Base-by-base conservation (phyloP, 2,329 filamentous ascomycete genomes). In the Diaporthe sp. region DNA sequence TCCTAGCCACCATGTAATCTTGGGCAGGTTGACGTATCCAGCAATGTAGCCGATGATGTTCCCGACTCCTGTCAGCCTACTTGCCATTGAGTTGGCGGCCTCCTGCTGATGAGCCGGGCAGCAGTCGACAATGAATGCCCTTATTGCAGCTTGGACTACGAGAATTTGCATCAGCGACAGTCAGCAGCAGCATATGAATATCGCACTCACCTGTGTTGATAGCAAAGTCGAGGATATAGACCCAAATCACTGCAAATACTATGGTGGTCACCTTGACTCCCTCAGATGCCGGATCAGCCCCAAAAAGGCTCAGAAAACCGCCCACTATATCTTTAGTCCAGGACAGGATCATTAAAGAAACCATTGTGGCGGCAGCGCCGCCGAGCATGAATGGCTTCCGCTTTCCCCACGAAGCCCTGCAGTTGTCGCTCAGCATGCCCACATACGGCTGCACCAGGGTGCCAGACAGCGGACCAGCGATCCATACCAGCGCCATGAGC, bases 21-120 rank as follows among this genome's bases (percentile, higher is more conserved):
- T 88, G 0, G 94, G 94, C 6, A 98, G 88, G 78, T 98, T 88
- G 76, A 94, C 86, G 79, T 96, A 97, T 50, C 96, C 96, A 71
- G 94, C 95, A 30, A 97, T 87, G 81, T 97, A 98, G 50, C 96
- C 96, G 42, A 96, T 83, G 71, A 98, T 98, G 81, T 98, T 98
- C 42, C 96, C 97, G 59, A 97, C 85, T 32, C 96, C 96, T 15
- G 92, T 93, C 73, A 96, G 90, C 69, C 96, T 92, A 80, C 94
- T 96, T 27, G 96, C 95, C 96, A 97, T 98, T 53, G 96, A 93
- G 84, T 98, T 98, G 71, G 96, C 96, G 50, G 93, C 89, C 83
- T 98, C 96, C 85, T 98, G 96, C 82, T 98, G 96, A 80, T 98
- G 96, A 1, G 94, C 91, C 0, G 97, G 97, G 0, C 94, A 94